Evolutionary conservation across 257 asterid genomes (phyloP), one percentile per base, ranked within the genome.

Genomic region (Penstemon eatonii): DNA sequence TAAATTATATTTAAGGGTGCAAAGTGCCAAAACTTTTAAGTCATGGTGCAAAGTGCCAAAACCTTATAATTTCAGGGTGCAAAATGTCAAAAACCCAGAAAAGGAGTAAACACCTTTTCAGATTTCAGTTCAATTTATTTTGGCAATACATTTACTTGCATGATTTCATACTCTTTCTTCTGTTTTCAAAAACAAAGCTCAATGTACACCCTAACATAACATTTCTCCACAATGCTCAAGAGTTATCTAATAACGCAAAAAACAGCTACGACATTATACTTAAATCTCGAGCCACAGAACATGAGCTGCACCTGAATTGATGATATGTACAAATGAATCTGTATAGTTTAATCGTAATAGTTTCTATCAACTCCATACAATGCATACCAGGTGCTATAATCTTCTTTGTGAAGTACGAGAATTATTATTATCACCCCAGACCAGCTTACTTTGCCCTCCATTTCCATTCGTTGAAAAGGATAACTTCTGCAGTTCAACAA

Each of bases 381-480:
- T 64, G 59, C 64, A 33, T 41, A 73, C 65, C 68, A 61, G 67
- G 53, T 65, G 75, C 75, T 81, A 72, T 75, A 75, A 79, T 68
- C 79, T 78, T 83, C 86, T 76, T 62, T 72, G 84, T 45, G 78
- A 53, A 54, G 76, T 57, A 60, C 62, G 85, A 72, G 81, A 75
- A 78, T 70, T 79, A 13, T 49, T 78, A 37, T 49, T 78, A 37
- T 88, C 90, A 63, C 81, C 80, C 99, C 99, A 94, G 33, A 85
- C 71, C 74, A 94, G 89, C 83, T 87, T 91, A 75, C 92, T 87
- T 75, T 89, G 99, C 54, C 96, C 96, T 73, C 92, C 88, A 71
- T 77, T 84, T 79, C 96, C 99, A 75, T 70, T 82, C 67, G 83
- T 70, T 72, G 96, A 71, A 77, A 85, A 94, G 45, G 96, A 87